Base-by-base conservation (phyloP, 164 flowering plant species). In the Akebia trifoliata region DNA sequence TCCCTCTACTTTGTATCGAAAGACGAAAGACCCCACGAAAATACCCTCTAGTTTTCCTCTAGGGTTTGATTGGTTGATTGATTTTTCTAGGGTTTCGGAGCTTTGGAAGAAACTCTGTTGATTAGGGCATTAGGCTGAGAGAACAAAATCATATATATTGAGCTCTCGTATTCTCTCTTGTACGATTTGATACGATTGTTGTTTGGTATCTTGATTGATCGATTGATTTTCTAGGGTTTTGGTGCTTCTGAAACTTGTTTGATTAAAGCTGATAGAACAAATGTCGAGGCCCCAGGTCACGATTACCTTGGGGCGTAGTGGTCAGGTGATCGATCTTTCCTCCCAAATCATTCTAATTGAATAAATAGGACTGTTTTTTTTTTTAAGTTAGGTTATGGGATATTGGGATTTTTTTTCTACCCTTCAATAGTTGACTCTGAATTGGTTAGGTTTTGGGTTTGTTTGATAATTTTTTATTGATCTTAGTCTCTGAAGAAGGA, bases 271-370 rank as follows among this genome's bases (percentile, higher is more conserved):
- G 85, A 57, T 77, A 31, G 74, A 50, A 18, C 25, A 75, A 49
- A 62, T 74, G 76, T 80, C 87, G 30, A 65, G 76, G 69, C 70
- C 76, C 50, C 78, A 74, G 55, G 77, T 85, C 48, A 85, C 92
- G 12, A 82, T 87, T 31, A 85, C 90, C 67, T 72, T 87, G 18
- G 92, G 96, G 11, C 71, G 81, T 42, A 64, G 69, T 34, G 86
- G 90, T 54, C 92, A 78, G 86, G 96, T 87, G 70, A 24, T 55
- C 4, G 6, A 21, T 56, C 1, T 35, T 29, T 26, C 25, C 42
- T 43, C 35, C 24, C 22, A 20, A 22, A 24, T 54, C 32, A 9
- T 40, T 61, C 17, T 12, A 2, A 8, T 29, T 21, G 31, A 30
- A 45, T 10, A n/a, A n/a, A n/a, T n/a, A n/a, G n/a, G n/a, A 20